Evolutionary conservation across 192 early-diverging fungal genomes (phyloP), one percentile per base, ranked within the genome.

Genomic region (Podila verticillata): DNA sequence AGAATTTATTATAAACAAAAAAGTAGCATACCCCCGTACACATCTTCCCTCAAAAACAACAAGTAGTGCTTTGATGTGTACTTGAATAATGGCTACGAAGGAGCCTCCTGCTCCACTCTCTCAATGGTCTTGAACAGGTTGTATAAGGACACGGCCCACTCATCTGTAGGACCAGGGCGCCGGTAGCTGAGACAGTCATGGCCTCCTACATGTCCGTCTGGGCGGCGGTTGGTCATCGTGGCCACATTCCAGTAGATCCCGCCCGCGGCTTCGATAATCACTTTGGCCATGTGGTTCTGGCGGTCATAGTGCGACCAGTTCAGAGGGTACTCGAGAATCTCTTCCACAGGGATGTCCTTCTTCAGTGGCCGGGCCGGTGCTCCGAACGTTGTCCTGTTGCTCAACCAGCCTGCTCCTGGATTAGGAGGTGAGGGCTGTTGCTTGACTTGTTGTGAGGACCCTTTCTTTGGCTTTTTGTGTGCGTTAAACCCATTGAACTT

Each of bases 101-200:
- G 22, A 24, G 51, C 9, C 58, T 72, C 65, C 24, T 36, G 58
- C 34, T 80, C 77, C 15, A 80, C 77, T 22, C 49, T 0, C 15
- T 80, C 68, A 26, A 80, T 80, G 0, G 69, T 70, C 26, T 65
- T 70, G 35, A 84, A 69, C 48, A 81, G 19, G 59, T 75, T 75
- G 60, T 74, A 84, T 29, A 84, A 56, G 29, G 79, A 84, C 28
- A 81, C 61, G 7, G 79, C 70, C 84, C 85, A 87, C 22, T 83
- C 79, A 63, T 89, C 88, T 20, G 84, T 72, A 1, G 88, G 88
- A 8, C 88, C 88, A 6, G 88, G 88, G 30, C 87, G 82, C 67
- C 84, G 87, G 65, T 87, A 89, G 34, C 87, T 74, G 34, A 87
- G 60, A 82, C 88, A 89, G 58, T 89, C 88, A 26, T 74, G 82